These are phyloP conservation scores for Starmerella floricola DNA, from an alignment of 805 yeast species.

Conservation along the genomic window DNA sequence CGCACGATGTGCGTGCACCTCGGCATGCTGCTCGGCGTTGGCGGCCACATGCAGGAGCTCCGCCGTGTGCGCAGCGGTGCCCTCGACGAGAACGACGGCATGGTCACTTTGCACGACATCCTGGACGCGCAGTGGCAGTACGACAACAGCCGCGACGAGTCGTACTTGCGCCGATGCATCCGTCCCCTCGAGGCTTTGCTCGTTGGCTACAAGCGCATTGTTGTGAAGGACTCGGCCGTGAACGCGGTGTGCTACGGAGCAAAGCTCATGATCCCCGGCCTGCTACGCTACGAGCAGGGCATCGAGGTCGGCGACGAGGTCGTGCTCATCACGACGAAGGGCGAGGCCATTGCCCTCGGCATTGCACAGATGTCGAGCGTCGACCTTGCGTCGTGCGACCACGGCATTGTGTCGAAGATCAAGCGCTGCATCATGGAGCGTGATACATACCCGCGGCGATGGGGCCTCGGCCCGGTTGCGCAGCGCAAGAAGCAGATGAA, in stretches of 20 bases:
- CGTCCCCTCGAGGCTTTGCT: constrained; percentile 90
- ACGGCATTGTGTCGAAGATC: constrained; percentile 96
- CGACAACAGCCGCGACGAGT: constrained; percentile 94
- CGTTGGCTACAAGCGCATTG: constrained; percentile 92
- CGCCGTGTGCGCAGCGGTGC: constrained; percentile 99
- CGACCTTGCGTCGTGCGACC: constrained; percentile 92
- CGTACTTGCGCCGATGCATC: constrained; percentile 83
- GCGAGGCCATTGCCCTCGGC: constrained; percentile 98
- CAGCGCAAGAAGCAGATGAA: constrained; percentile 96
- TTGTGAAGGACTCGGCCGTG: constrained; percentile 89
- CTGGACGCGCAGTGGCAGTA: constrained; percentile 97
- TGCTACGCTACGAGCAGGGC: constrained; percentile 93
- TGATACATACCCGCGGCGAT: constrained; percentile 97
- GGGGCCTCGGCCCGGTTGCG: constrained; percentile 99
- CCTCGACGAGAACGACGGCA: constrained; percentile 71
- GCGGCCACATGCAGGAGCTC: constrained; percentile 99
- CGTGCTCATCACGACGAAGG: constrained; percentile 95
- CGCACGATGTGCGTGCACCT: constrained; percentile 97
- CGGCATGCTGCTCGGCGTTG: constrained; percentile 96
- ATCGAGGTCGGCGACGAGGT: constrained; percentile 96
- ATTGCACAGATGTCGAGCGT: constrained; percentile 98
- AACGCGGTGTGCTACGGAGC: constrained; percentile 99
- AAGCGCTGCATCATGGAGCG: constrained; percentile 99
- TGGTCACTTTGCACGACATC: constrained; percentile 94
- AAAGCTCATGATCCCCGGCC: constrained; percentile 96